phyloP scores from a whole-genome alignment of 345 rosid genomes.

The Acer saccharum region DNA sequence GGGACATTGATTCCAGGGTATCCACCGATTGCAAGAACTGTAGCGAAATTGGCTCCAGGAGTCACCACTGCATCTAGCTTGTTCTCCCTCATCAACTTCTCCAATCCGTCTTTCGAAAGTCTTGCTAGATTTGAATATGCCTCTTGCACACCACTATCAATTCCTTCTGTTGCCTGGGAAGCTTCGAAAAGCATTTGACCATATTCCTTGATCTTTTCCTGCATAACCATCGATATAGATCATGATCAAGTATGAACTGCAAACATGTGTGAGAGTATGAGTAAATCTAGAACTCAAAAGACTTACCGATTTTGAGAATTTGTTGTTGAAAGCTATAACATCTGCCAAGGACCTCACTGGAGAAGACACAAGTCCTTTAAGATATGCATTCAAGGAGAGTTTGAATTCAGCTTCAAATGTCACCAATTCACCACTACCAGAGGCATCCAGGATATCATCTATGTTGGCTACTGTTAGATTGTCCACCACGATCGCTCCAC shows the following conservation, averaged over 20 bases:
- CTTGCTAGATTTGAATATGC: constrained; percentile 16
- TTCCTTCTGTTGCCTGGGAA: constrained; percentile 32
- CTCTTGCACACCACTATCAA: constrained; percentile 19
- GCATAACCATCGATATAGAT: not conserved
- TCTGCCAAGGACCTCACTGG: constrained; percentile 42
- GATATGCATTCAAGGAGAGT: constrained; percentile 31
- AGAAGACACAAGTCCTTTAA: constrained; percentile 30
- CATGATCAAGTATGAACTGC: not conserved
- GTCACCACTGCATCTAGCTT: constrained; percentile 39
- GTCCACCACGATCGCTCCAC: constrained; percentile 38
- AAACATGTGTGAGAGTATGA: not conserved
- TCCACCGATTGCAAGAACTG: constrained; percentile 38
- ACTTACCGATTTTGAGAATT: constrained; percentile 33
- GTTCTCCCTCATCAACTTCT: constrained; percentile 29
- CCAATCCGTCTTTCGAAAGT: constrained; percentile 24
- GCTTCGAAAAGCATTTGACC: constrained; percentile 23
- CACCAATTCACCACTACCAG: constrained; percentile 3
- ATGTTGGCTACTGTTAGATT: constrained; percentile 22
- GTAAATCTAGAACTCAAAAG: not conserved
- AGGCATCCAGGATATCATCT: not conserved
- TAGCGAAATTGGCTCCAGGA: not conserved
- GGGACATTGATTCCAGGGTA: constrained; percentile 47
- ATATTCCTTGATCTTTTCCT: constrained; percentile 40
- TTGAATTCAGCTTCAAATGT: constrained; percentile 39
- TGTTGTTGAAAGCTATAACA: constrained; percentile 34